Evolutionary conservation across 75 land plant genomes (phyloP).

Genomic region (Selaginella tamariscina): DNA sequence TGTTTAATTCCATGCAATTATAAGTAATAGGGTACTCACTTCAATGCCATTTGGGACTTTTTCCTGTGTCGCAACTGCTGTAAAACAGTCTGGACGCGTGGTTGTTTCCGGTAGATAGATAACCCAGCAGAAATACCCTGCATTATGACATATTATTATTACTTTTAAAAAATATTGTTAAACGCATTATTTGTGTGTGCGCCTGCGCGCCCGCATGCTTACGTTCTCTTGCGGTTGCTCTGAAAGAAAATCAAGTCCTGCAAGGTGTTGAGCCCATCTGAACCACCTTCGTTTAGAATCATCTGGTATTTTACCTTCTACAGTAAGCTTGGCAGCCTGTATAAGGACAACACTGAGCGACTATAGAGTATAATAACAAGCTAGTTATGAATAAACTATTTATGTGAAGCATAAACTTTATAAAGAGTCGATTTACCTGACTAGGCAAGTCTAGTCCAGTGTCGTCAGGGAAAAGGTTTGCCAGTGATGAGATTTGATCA

Average conservation of each 20-base stretch:
- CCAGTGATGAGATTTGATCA: slow-evolving; percentile 31
- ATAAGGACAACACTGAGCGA: neutral
- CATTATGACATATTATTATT: neutral
- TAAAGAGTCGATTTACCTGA: slow-evolving; percentile 37
- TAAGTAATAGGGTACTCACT: slow-evolving; percentile 75
- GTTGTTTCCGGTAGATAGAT: slow-evolving; percentile 60
- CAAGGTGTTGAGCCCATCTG: slow-evolving; percentile 96
- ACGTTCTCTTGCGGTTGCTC: slow-evolving; percentile 54
- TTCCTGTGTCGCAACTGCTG: slow-evolving; percentile 63
- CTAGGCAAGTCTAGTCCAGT: slow-evolving; percentile 85
- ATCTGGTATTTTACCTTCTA: slow-evolving; percentile 37
- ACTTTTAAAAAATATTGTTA: neutral
- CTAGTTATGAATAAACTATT: no score
- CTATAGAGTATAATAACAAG: neutral
- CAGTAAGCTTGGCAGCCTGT: slow-evolving; percentile 61
- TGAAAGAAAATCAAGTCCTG: slow-evolving; percentile 85
- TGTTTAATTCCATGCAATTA: no score
- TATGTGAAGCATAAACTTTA: neutral
- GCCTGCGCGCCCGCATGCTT: no score
- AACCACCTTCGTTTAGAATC: slow-evolving; percentile 65
- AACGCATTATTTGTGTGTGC: no score
- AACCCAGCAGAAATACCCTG: slow-evolving; percentile 36
- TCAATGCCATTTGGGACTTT: slow-evolving; percentile 80
- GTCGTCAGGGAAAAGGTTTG: slow-evolving; percentile 92
- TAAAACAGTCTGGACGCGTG: slow-evolving; percentile 63